Percentiles rank a stretch among this genome's conserved stretches.
Conservation (phyloP, 345 rosid genomes). For the Mallotus nudiflorus region DNA sequence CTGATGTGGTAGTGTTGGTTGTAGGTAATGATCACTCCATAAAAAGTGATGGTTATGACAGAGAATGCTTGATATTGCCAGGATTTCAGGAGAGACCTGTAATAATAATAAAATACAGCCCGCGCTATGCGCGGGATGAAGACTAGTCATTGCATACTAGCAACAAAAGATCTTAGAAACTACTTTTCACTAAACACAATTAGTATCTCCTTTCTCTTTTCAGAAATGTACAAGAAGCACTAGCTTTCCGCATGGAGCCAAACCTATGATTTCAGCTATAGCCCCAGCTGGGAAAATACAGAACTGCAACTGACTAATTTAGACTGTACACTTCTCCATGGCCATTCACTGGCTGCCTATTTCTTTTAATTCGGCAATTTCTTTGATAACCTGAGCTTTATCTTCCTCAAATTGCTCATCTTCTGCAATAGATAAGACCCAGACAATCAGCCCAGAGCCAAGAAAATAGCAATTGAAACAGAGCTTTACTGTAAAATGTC, state of each 20-base stretch:
- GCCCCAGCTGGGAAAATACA: background rate
- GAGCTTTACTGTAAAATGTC: background rate
- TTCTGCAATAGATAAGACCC: constrained; percentile 48
- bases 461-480: background rate
- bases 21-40: too few relatives aligned
- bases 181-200: background rate
- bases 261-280: background rate
- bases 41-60: too few relatives aligned
- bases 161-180: background rate
- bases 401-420: constrained; percentile 94
- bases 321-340: background rate
- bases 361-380: constrained; percentile 45
- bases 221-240: background rate
- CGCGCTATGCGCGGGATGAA: too few relatives aligned
- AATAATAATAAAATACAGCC: too few relatives aligned
- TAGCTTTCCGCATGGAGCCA: background rate
- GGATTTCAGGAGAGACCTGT: too few relatives aligned
- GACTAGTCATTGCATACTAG: too few relatives aligned
- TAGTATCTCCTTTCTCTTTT: background rate
- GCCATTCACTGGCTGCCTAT: background rate
- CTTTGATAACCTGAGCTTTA: constrained; percentile 84
- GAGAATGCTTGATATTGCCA: too few relatives aligned
- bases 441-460: background rate
- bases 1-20: too few relatives aligned
- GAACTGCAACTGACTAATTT: background rate